Percentiles rank a stretch among this genome's conserved stretches.
Conservation (phyloP, 2,329 filamentous ascomycete genomes). For the Curvularia verruculosa region DNA sequence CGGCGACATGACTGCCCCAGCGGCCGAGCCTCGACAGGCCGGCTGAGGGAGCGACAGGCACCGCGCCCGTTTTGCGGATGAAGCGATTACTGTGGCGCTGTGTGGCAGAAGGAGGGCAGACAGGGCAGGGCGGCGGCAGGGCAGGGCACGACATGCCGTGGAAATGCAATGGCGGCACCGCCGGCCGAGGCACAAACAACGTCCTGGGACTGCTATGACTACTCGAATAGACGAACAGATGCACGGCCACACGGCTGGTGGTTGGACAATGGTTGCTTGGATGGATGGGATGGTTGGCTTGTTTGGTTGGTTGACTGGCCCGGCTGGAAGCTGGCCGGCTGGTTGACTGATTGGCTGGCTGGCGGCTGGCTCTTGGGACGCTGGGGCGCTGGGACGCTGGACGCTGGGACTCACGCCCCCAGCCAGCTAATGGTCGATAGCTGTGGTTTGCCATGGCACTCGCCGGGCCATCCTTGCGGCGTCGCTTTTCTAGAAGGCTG, state of each 20-base stretch:
- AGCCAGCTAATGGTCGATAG: too few relatives aligned
- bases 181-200: too few relatives aligned
- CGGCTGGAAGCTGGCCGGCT: too few relatives aligned
- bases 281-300: not conserved
- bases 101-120: not conserved
- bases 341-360: too few relatives aligned
- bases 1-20: not conserved
- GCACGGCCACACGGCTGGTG: conserved; percentile 18
- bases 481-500: conserved; percentile 13
- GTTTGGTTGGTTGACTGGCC: too few relatives aligned
- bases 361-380: conserved; percentile 4
- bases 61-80: not conserved
- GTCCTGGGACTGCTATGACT: too few relatives aligned
- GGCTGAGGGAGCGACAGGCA: not conserved
- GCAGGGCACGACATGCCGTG: too few relatives aligned
- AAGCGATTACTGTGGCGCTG: not conserved
- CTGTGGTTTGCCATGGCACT: conserved; percentile 3
- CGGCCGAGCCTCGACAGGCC: not conserved
- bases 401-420: too few relatives aligned
- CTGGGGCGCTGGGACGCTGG: too few relatives aligned
- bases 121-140: too few relatives aligned
- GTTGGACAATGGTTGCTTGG: too few relatives aligned
- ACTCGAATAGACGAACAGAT: not conserved
- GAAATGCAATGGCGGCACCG: too few relatives aligned
- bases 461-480: conserved; percentile 5